These are phyloP conservation scores for Stagonosporopsis rhizophila DNA, from an alignment of 2,329 filamentous ascomycete genomes.

Conservation along the genomic window DNA sequence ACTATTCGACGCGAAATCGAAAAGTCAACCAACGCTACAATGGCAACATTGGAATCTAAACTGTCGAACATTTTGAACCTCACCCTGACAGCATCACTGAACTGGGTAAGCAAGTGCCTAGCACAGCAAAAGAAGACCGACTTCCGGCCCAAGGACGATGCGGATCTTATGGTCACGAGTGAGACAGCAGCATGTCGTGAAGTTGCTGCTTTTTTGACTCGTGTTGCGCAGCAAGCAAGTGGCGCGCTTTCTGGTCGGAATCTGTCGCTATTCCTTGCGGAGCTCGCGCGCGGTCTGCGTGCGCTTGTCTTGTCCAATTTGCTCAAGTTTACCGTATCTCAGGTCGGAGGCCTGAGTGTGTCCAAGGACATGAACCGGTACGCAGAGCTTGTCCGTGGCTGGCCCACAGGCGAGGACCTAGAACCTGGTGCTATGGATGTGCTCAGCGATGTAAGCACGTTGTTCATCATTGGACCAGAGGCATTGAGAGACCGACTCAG, in stretches of 20 bases:
- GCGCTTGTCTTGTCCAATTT: slow-evolving; percentile 87
- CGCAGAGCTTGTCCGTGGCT: slow-evolving; percentile 81
- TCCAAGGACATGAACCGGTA: slow-evolving; percentile 97
- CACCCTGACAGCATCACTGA: slow-evolving; percentile 74
- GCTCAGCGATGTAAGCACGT: slow-evolving; percentile 88
- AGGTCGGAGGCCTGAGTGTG: slow-evolving; percentile 91
- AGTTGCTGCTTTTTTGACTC: slow-evolving; percentile 80
- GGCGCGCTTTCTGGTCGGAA: slow-evolving; percentile 83
- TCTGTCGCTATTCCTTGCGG: slow-evolving; percentile 79
- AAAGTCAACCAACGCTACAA: slow-evolving; percentile 75
- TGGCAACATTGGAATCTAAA: slow-evolving; percentile 84
- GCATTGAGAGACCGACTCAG: slow-evolving; percentile 60
- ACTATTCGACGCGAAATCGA: slow-evolving; percentile 91
- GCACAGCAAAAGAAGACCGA: slow-evolving; percentile 84
- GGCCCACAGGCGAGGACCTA: slow-evolving; percentile 70
- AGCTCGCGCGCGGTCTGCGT: slow-evolving; percentile 81
- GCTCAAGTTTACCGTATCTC: slow-evolving; percentile 91
- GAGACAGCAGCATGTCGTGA: slow-evolving; percentile 83
- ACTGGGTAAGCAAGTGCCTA: slow-evolving; percentile 77
- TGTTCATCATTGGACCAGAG: slow-evolving; percentile 85
- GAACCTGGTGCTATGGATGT: slow-evolving; percentile 72
- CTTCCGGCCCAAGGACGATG: slow-evolving; percentile 84
- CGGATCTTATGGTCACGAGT: slow-evolving; percentile 50
- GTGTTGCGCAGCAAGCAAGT: slow-evolving; percentile 67
- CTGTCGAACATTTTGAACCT: slow-evolving; percentile 74